Evolutionary conservation across 176 grass and related monocot species (phyloP).

Genomic region (Saccharum officinarum): DNA sequence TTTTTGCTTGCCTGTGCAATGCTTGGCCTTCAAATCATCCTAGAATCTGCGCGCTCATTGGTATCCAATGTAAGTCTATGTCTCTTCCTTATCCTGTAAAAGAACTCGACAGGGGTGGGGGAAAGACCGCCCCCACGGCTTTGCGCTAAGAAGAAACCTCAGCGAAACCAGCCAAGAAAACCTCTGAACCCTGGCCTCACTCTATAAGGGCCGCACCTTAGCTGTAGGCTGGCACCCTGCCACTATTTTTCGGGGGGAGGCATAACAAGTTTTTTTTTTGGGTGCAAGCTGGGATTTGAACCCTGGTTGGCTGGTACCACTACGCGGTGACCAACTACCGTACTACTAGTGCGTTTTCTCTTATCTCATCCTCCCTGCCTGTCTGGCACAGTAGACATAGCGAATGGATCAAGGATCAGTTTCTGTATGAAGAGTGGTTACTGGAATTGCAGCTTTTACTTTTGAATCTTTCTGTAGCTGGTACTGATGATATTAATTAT

Average conservation of each 20-base stretch:
- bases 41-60: constrained; percentile 61
- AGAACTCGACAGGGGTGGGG: background rate
- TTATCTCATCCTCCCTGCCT: background rate
- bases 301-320: background rate
- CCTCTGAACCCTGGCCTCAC: background rate
- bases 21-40: constrained; percentile 78
- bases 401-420: background rate
- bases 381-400: background rate
- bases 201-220: background rate
- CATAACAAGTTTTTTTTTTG: background rate
- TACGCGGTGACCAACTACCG: background rate
- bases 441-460: background rate
- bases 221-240: background rate
- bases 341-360: background rate
- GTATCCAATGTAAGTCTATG: constrained; percentile 24
- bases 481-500: background rate
- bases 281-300: background rate
- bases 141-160: background rate
- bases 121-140: background rate
- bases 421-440: background rate
- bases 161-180: background rate
- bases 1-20: constrained; percentile 88
- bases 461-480: background rate
- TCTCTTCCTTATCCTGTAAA: background rate
- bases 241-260: background rate